Evolutionary conservation across 2,329 filamentous ascomycete species (phyloP).

Genomic region (Fusarium piperis): DNA sequence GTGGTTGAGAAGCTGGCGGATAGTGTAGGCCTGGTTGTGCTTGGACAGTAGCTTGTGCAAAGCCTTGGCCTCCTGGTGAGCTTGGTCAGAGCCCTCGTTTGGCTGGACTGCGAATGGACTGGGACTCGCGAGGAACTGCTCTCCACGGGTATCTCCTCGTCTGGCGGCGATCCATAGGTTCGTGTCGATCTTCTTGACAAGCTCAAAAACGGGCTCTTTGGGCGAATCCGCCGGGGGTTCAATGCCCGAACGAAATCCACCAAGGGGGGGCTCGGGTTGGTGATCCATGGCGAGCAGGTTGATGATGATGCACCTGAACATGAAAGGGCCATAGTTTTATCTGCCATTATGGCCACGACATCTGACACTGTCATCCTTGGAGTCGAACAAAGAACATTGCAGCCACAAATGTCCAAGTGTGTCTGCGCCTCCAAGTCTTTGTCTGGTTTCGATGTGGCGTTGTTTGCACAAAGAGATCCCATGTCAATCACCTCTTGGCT

Average conservation of each 20-base stretch:
- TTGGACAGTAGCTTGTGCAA: conserved; percentile 32
- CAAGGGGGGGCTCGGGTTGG: neutral
- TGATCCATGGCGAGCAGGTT: conserved; percentile 10
- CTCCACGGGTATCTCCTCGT: conserved; percentile 42
- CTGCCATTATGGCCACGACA: neutral
- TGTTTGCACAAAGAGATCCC: conserved; percentile 20
- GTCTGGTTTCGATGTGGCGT: conserved; percentile 3
- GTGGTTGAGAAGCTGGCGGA: conserved; percentile 56
- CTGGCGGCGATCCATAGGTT: conserved; percentile 46
- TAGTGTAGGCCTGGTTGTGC: conserved; percentile 42
- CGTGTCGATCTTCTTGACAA: conserved; percentile 43
- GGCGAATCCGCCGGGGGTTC: neutral
- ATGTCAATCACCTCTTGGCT: neutral
- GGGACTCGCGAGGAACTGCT: conserved; percentile 47
- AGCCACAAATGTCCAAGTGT: conserved; percentile 4
- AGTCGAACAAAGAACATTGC: conserved; percentile 34
- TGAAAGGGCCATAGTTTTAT: neutral
- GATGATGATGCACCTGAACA: neutral
- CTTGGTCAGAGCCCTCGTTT: conserved; percentile 6
- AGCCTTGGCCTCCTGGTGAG: conserved; percentile 29
- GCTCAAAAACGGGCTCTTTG: conserved; percentile 38
- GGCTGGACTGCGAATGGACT: conserved; percentile 18
- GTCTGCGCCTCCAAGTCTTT: conserved; percentile 23
- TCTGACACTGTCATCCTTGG: neutral
- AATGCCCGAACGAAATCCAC: neutral